Base-by-base conservation (phyloP, 495 filamentous ascomycete genomes). In the Immersiella caudata region DNA sequence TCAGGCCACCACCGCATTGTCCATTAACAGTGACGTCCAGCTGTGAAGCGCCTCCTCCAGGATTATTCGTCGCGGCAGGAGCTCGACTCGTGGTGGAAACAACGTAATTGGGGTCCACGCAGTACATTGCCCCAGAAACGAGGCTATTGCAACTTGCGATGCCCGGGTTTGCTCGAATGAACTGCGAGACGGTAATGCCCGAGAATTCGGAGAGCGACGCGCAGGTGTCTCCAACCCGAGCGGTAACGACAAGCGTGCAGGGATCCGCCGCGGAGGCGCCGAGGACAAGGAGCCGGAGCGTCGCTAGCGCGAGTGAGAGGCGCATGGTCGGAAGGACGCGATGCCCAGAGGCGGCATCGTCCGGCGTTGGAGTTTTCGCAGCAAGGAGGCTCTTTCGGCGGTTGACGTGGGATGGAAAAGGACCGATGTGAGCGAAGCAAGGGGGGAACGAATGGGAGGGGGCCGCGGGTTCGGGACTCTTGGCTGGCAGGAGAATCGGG, bases 1-100 rank as follows among this genome's bases (percentile, higher is more conserved):
- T 87, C 14, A 81, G 72, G 2, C 78, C 79, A 12, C 65, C 62
- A 24, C 85, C 84, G 70, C 86, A 88, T n/a, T 74, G 81, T 0
- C 84, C 86, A 64, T 88, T 83, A 12, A 68, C 29, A 60, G 82
- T 85, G 29, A 87, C 69, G 52, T 68, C 46, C 59, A 71, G 62
- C 67, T 66, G 56, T 16, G 24, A 27, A 29, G 24, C 24, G 8
- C 24, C 71, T 25, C 72, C 75, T 16, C 73, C 74, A 25, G 68
- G 68, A 1, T 69, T 64, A 3, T 75, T 11, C 6, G 75, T 25
- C 2, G 58, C 36, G 9, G 50, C 20, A 0, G 51, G 6, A 6
- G 51, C 60, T 9, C 18, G 59, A 54, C 5, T 51, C n/a, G 55
- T 4, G 2, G 27, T 33, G 16, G 24, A 24, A 12, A 54, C 60